Conservation (phyloP, 1,284 basidiomycete species). For the Butyriboletus appendiculatus region DNA sequence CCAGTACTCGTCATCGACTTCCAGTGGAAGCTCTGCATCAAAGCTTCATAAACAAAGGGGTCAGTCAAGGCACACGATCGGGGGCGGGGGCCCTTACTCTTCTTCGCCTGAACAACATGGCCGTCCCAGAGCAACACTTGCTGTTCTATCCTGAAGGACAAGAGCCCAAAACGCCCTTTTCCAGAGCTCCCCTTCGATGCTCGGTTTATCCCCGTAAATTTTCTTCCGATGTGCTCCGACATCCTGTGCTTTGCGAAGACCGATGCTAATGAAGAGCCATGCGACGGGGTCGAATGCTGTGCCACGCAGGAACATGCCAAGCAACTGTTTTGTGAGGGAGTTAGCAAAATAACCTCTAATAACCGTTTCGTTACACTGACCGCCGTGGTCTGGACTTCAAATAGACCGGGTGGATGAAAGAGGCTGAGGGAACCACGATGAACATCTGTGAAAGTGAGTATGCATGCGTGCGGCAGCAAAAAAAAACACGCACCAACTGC, state of each 20-base stretch:
- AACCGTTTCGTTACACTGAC: conserved; percentile 37
- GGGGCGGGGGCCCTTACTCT: conserved; percentile 55
- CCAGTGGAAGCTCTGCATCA: conserved; percentile 76
- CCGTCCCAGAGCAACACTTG: conserved; percentile 68
- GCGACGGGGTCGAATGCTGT: conserved; percentile 57
- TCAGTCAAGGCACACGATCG: conserved; percentile 9
- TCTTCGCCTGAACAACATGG: conserved; percentile 74
- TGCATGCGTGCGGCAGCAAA: background rate
- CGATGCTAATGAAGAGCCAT: conserved; percentile 69
- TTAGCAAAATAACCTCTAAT: conserved; percentile 4
- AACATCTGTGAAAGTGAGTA: conserved; percentile 39
- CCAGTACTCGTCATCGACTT: conserved; percentile 90
- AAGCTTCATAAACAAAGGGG: conserved; percentile 46
- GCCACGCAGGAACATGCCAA: conserved; percentile 52
- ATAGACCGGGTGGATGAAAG: conserved; percentile 65
- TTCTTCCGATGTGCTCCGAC: conserved; percentile 65
- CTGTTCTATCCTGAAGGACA: conserved; percentile 62
- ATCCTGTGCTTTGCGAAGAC: conserved; percentile 70
- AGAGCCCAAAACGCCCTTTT: conserved; percentile 80
- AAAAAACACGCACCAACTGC: conserved; percentile 42
- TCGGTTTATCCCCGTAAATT: conserved; percentile 47
- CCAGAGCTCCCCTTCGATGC: conserved; percentile 68
- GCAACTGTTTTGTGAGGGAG: conserved; percentile 36
- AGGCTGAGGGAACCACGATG: conserved; percentile 57
- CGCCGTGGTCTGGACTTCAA: conserved; percentile 69